Evolutionary conservation across 2,329 filamentous ascomycete species (phyloP), one percentile per base, ranked within the genome.

Genomic region (Trichothecium roseum): DNA sequence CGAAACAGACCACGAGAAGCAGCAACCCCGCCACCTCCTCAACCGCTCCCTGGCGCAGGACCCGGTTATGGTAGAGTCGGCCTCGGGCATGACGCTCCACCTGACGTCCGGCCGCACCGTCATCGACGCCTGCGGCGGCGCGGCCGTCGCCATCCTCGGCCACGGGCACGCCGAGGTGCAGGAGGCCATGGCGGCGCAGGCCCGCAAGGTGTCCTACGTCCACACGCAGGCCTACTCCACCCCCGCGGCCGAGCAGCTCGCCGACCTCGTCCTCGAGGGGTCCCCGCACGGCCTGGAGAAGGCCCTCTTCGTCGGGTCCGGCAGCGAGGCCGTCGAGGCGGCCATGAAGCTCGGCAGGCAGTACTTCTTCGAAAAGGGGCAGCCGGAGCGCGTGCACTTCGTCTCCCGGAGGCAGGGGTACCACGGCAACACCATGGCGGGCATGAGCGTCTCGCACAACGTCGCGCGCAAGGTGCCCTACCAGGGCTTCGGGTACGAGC

Each of bases 141-240:
- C 58, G 1, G 76, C 75, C 7, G 80, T 84, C 5, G 66, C 74
- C 8, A 77, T 74, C 50, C 51, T 84, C 8, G 79, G 78, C 13
- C 74, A 81, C 47, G 69, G 68, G 22, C 65, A 78, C 38, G 45
- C 63, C 37, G 60, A 72, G 37, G 69, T 84, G 16, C 62, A 60
- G 18, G 54, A 66, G 14, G 75, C 75, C 1, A 64, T 82, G 20
- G 56, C 60, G 15, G 48, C 62, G 14, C 76, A 81, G 44, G 58
- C 77, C 49, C 57, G 63, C 36, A 56, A 39, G n/a, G 42, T 51
- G n/a, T 38, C 41, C 34, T 54, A 51, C 30, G 46, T 48, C 7
- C 50, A 54, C 41, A 51, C 49, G 3, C 39, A 41, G 15, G 39
- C 45, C 5, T 53, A 46, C 41, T 49, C 45, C 9, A 47, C 47